Evolutionary conservation across 202 grass and related monocot species (phyloP).

Genomic region (Schoenoplectus tabernaemontani): DNA sequence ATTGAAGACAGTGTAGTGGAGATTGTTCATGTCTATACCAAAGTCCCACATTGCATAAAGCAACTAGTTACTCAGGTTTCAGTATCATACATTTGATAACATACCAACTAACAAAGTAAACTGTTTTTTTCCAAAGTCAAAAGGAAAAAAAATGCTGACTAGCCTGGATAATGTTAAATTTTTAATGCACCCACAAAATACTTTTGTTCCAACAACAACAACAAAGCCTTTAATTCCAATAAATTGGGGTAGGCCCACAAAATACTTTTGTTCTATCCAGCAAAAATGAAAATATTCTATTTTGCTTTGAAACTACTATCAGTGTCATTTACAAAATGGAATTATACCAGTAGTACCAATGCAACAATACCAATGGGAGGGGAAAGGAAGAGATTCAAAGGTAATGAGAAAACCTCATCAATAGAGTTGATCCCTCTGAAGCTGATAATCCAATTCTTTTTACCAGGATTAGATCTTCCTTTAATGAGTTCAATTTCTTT

Average conservation of each 20-base stretch:
- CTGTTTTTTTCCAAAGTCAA: neutral
- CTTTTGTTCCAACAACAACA: no score
- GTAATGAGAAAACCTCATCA: slow-evolving; percentile 48
- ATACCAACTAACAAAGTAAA: neutral
- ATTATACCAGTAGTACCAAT: neutral
- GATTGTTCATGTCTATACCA: neutral
- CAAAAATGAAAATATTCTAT: neutral
- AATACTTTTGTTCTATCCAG: neutral
- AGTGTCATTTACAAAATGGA: neutral
- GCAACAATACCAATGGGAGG: neutral
- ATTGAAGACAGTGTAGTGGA: no score
- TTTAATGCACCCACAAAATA: no score
- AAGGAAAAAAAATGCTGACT: neutral
- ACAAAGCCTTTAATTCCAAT: no score
- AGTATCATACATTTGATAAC: neutral
- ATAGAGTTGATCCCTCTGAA: slow-evolving; percentile 56
- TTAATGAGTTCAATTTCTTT: slow-evolving; percentile 50
- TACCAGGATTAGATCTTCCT: slow-evolving; percentile 59
- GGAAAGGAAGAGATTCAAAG: neutral
- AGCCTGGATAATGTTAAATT: neutral
- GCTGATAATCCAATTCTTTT: slow-evolving; percentile 80
- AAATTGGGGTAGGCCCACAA: neutral
- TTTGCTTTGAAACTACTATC: neutral
- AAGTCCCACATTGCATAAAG: neutral
- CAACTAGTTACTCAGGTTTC: neutral